Conservation (phyloP, 306 rosid genomes). For the Rosa chinensis region DNA sequence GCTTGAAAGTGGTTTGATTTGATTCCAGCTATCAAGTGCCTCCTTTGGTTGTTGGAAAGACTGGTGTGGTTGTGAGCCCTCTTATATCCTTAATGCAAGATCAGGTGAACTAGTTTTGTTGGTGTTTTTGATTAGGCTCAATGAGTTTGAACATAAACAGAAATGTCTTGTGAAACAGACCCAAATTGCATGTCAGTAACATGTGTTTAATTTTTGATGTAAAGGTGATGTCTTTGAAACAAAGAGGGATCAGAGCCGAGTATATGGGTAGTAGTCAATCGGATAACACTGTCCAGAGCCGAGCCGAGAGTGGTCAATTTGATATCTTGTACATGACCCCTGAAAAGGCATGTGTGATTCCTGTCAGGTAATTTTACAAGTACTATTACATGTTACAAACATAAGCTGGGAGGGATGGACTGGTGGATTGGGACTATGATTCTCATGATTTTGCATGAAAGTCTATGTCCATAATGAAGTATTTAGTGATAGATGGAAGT, state of each 20-base stretch:
- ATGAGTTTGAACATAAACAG: background rate
- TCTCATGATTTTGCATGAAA: background rate
- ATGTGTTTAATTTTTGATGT: background rate
- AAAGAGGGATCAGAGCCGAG: slow-evolving; percentile 82
- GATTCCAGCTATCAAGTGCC: slow-evolving; percentile 78
- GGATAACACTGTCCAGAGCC: slow-evolving; percentile 60
- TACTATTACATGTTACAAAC: background rate
- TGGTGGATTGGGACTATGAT: background rate
- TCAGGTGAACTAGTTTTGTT: slow-evolving; percentile 47
- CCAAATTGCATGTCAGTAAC: background rate
- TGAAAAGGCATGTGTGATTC: slow-evolving; percentile 76
- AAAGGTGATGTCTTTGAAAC: slow-evolving; percentile 87
- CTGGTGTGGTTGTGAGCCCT: slow-evolving; percentile 87
- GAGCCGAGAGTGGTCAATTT: slow-evolving; percentile 79
- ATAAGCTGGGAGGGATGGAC: background rate
- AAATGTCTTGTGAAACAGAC: background rate
- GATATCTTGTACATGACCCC: slow-evolving; percentile 87
- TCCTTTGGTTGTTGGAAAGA: slow-evolving; percentile 74
- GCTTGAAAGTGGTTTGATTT: background rate
- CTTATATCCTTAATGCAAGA: slow-evolving; percentile 89
- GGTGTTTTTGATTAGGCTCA: background rate
- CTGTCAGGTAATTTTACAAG: slow-evolving; percentile 50
- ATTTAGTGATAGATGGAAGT: slow-evolving; percentile 15
- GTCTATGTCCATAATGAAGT: background rate
- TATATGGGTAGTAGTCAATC: slow-evolving; percentile 83